Conservation (phyloP, 805 yeast species). For the Candida coleopterorum region DNA sequence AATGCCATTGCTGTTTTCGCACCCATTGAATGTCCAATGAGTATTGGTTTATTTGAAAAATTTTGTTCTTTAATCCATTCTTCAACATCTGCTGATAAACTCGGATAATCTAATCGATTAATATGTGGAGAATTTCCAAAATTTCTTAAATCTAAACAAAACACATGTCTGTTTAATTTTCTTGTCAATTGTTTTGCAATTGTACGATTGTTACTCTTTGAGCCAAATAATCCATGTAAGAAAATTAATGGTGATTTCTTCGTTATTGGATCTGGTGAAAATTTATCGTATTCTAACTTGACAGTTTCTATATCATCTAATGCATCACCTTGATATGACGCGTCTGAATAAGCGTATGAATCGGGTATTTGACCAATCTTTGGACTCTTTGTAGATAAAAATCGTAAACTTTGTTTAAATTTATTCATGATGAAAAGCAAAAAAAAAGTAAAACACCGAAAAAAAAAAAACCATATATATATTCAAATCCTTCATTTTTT, state of each 20-base stretch:
- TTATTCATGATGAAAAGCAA: not conserved
- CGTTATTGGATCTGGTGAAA: conserved; percentile 22
- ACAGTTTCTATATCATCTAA: conserved; percentile 46
- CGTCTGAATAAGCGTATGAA: conserved; percentile 7
- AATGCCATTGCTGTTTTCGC: conserved; percentile 92
- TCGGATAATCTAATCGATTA: conserved; percentile 68
- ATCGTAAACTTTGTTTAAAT: not conserved
- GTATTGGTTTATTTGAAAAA: conserved; percentile 42
- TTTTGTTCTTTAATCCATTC: conserved; percentile 45
- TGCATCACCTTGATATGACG: conserved; percentile 27
- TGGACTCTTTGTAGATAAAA: conserved; percentile 4
- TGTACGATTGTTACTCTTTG: conserved; percentile 71
- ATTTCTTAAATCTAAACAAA: conserved; percentile 75
- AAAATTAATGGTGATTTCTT: conserved; percentile 63
- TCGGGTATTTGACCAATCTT: conserved; percentile 5
- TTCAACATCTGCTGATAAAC: conserved; percentile 85
- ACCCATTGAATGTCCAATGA: conserved; percentile 87
- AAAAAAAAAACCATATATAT: not conserved
- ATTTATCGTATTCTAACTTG: conserved; percentile 48
- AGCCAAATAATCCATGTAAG: conserved; percentile 88
- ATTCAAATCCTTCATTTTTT: too few species aligned
- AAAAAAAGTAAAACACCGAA: not conserved
- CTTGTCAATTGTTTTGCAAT: conserved; percentile 60
- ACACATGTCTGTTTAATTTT: conserved; percentile 51
- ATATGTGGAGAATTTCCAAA: conserved; percentile 89